Evolutionary conservation across 73 alveolate genomes (phyloP).

Genomic region (Diophrys appendiculata): DNA sequence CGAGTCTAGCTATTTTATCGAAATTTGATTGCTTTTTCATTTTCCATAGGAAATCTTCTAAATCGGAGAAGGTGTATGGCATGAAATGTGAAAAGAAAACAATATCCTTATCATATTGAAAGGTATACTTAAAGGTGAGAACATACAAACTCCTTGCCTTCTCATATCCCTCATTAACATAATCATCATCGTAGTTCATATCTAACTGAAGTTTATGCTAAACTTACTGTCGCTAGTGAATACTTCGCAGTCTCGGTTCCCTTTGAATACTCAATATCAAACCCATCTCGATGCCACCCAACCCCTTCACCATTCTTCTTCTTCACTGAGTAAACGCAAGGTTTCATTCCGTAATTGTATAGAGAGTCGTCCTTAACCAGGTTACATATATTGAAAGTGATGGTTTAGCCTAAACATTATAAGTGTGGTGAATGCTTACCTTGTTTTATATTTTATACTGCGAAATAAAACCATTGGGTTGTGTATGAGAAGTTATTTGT

Average conservation of each 20-base stretch:
- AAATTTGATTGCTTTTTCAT: conserved; percentile 11
- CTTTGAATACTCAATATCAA: conserved; percentile 62
- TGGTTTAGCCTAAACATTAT: too few species aligned
- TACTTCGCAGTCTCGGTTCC: too few species aligned
- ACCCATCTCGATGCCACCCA: conserved; percentile 79
- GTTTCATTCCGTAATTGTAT: conserved; percentile 81
- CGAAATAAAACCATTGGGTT: conserved; percentile 83
- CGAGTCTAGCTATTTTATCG: conserved; percentile 31
- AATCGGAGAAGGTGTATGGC: conserved; percentile 84
- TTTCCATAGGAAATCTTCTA: conserved; percentile 31
- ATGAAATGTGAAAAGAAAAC: conserved; percentile 86
- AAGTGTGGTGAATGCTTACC: conserved; percentile 56
- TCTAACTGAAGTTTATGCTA: too few species aligned
- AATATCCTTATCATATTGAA: conserved; percentile 70
- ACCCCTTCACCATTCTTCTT: conserved; percentile 7
- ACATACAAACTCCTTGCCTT: conserved; percentile 57
- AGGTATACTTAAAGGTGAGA: conserved; percentile 63
- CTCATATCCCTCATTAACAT: conserved; percentile 22
- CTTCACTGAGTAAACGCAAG: conserved; percentile 60
- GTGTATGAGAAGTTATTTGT: conserved; percentile 75
- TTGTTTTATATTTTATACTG: conserved; percentile 62
- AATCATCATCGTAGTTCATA: too few species aligned
- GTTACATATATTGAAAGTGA: conserved; percentile 68
- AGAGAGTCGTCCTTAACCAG: conserved; percentile 75
- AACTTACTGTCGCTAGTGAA: too few species aligned